Conservation (phyloP, 148 eudicot genomes). For the Cornus suecica region DNA sequence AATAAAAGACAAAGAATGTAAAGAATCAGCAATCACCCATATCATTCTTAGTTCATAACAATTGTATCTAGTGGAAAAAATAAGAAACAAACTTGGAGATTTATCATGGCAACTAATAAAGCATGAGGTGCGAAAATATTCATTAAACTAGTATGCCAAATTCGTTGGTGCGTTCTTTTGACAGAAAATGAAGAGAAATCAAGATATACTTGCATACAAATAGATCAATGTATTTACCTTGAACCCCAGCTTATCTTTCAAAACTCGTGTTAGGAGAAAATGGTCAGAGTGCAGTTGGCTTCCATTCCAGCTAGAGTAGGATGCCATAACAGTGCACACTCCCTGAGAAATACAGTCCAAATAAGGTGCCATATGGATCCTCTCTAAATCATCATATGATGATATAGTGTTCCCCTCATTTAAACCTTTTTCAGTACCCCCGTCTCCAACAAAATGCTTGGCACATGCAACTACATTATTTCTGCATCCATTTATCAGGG, state of each 20-base stretch:
- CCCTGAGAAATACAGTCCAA: constrained; percentile 81
- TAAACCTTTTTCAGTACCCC: constrained; percentile 75
- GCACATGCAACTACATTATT: constrained; percentile 82
- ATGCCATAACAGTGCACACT: constrained; percentile 93
- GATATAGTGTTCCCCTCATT: constrained; percentile 80
- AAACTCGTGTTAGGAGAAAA: constrained; percentile 65
- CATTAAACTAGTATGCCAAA: background rate
- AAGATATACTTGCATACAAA: background rate
- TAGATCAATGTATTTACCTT: constrained; percentile 43
- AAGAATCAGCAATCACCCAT: background rate
- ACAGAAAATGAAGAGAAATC: background rate
- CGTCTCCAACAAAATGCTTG: constrained; percentile 95
- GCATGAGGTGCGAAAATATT: background rate
- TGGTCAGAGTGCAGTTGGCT: constrained; percentile 53
- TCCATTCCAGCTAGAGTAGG: constrained; percentile 91
- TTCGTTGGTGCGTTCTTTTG: background rate
- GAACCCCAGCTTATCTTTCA: constrained; percentile 78
- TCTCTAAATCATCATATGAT: constrained; percentile 63
- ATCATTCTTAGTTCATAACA: background rate
- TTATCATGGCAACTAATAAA: background rate
- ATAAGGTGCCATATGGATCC: constrained; percentile 83
- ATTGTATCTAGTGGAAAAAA: background rate
- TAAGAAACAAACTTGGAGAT: background rate
- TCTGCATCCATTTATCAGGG: constrained; percentile 30
- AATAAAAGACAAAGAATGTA: background rate